These are phyloP conservation scores for Fraxinus velutina DNA, from an alignment of 305 asterid species.

Conservation along the genomic window DNA sequence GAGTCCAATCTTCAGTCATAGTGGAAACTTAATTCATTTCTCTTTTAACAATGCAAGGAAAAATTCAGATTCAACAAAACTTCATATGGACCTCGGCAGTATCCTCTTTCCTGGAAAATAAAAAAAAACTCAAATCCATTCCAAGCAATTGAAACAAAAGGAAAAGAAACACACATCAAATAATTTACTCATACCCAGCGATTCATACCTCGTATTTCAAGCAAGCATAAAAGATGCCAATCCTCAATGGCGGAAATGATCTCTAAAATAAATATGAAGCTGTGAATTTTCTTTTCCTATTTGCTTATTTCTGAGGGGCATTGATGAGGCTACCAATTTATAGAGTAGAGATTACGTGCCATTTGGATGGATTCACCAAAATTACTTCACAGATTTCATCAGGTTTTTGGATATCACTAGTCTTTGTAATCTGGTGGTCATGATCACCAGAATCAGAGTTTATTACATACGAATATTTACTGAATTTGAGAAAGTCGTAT, in stretches of 20 bases:
- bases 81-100: background rate
- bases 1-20: background rate
- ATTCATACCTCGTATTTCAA: background rate
- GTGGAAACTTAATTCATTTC: background rate
- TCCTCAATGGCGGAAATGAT: background rate
- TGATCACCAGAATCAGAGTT: background rate
- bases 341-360: background rate
- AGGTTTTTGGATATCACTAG: background rate
- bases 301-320: background rate
- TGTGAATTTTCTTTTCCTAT: background rate
- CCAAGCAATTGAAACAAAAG: slow-evolving; percentile 3
- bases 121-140: background rate
- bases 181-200: background rate
- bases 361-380: background rate
- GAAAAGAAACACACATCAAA: background rate
- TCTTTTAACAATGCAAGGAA: background rate
- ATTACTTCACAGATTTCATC: background rate
- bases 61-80: background rate
- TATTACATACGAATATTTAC: background rate
- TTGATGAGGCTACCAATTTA: background rate
- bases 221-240: background rate
- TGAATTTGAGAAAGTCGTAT: background rate
- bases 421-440: background rate
- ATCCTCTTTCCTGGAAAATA: background rate
- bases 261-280: background rate